phyloP scores from a whole-genome alignment of 2,329 filamentous ascomycete genomes.

The Mycosphaerella arachidis region DNA sequence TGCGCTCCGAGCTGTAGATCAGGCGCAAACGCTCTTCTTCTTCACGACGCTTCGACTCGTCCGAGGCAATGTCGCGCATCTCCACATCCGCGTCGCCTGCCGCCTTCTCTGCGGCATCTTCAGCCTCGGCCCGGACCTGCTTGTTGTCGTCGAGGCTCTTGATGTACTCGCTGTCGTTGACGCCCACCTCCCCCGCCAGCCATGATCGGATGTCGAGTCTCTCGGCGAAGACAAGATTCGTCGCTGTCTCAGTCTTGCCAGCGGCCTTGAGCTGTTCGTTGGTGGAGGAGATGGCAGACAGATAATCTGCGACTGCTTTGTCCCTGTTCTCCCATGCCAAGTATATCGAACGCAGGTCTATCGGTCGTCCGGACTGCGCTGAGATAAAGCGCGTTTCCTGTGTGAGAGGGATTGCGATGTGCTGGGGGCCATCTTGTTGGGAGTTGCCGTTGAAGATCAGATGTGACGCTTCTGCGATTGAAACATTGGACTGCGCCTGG shows the following conservation, averaged over 20 bases:
- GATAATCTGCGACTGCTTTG: conserved; percentile 84
- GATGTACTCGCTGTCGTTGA: conserved; percentile 82
- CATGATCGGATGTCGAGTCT: conserved; percentile 87
- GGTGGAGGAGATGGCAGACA: conserved; percentile 72
- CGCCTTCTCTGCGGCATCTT: conserved; percentile 42
- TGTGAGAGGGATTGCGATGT: conserved; percentile 44
- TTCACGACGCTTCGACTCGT: conserved; percentile 51
- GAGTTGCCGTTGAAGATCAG: conserved; percentile 38
- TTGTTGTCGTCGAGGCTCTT: conserved; percentile 68
- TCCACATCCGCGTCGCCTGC: conserved; percentile 34
- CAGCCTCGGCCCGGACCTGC: conserved; percentile 49
- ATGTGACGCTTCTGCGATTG: conserved; percentile 71
- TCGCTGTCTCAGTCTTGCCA: conserved; percentile 63
- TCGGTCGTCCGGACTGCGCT: conserved; percentile 39
- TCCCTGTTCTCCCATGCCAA: conserved; percentile 96
- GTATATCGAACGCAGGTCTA: conserved; percentile 85
- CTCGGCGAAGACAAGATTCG: conserved; percentile 88
- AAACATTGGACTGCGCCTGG: conserved; percentile 54
- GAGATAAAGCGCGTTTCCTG: conserved; percentile 79
- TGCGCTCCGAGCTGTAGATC: conserved; percentile 87
- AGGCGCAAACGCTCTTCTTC: conserved; percentile 77
- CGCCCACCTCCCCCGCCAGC: conserved; percentile 83
- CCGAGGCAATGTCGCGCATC: conserved; percentile 40
- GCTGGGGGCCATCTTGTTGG: conserved; percentile 49
- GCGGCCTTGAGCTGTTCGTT: conserved; percentile 63